Evolutionary conservation across 768 basidiomycete genomes (phyloP).

Genomic region (Suillus hirtellus): DNA sequence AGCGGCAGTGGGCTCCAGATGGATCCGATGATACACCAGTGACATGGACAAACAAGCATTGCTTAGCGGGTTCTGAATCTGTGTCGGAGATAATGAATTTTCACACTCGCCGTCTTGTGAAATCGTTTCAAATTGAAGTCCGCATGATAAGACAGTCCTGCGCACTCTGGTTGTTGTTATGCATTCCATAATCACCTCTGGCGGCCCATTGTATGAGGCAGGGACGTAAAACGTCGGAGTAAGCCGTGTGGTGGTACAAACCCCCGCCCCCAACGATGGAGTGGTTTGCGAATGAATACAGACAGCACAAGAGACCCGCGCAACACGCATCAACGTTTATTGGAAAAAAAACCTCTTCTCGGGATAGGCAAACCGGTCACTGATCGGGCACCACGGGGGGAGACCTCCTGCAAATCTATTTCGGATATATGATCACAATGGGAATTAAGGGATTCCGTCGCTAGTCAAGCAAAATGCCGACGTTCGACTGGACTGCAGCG

Average conservation of each 20-base stretch:
- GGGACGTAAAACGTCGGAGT: neutral
- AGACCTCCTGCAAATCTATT: neutral
- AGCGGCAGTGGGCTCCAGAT: neutral
- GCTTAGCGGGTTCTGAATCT: neutral
- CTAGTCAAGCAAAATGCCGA: slow-evolving; percentile 3
- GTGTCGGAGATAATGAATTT: neutral
- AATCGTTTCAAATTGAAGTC: neutral
- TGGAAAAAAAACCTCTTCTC: neutral
- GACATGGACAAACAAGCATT: neutral
- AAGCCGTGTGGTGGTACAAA: neutral
- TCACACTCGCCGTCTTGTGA: neutral
- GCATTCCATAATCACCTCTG: neutral
- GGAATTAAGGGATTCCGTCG: neutral
- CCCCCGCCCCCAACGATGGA: neutral
- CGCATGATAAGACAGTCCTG: neutral
- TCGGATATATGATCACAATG: slow-evolving; percentile 6
- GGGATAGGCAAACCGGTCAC: neutral
- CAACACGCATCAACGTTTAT: neutral
- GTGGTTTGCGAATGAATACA: neutral
- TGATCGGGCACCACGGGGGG: neutral
- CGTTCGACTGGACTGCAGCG: neutral
- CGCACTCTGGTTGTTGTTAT: neutral
- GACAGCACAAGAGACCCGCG: neutral
- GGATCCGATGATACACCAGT: neutral
- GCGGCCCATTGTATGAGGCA: neutral